Conservation (phyloP, 805 yeast genomes). For the Ogataea glucozyma region DNA sequence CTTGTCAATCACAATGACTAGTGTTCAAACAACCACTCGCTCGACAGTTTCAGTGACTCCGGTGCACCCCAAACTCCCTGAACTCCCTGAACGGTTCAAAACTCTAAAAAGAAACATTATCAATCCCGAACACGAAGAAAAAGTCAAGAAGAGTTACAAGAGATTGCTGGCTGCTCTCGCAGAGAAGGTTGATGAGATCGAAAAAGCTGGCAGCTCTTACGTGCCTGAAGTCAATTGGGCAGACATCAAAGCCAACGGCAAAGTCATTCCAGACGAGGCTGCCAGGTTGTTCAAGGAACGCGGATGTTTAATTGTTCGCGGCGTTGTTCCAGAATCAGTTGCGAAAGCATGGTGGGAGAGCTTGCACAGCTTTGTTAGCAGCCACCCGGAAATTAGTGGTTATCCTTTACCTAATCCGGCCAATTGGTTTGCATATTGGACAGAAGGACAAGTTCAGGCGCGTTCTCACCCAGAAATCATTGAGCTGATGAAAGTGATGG, state of each 20-base stretch:
- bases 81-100: slow-evolving; percentile 3
- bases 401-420: slow-evolving; percentile 27
- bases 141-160: slow-evolving; percentile 34
- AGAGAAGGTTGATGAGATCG: slow-evolving; percentile 23
- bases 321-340: slow-evolving; percentile 32
- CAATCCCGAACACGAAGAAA: slow-evolving; percentile 31
- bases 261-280: slow-evolving; percentile 8
- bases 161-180: slow-evolving; percentile 31
- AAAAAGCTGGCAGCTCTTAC: slow-evolving; percentile 24
- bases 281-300: slow-evolving; percentile 14
- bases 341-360: slow-evolving; percentile 29
- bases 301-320: slow-evolving; percentile 36
- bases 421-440: slow-evolving; percentile 41
- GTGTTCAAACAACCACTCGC: not conserved
- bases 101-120: slow-evolving; percentile 21
- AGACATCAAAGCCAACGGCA: slow-evolving; percentile 20
- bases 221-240: slow-evolving; percentile 30
- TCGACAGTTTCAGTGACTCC: not conserved
- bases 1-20: too few relatives aligned
- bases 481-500: slow-evolving; percentile 26
- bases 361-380: slow-evolving; percentile 25
- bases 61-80: slow-evolving; percentile 1
- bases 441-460: slow-evolving; percentile 40
- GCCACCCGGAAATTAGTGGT: slow-evolving; percentile 35
- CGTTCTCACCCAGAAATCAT: slow-evolving; percentile 41